A percentile compares a stretch with the other conserved stretches of the same genome.
These are phyloP conservation scores for Ordospora pajunii DNA, from an alignment of 371 early-diverging fungal species.

Conservation along the genomic window DNA sequence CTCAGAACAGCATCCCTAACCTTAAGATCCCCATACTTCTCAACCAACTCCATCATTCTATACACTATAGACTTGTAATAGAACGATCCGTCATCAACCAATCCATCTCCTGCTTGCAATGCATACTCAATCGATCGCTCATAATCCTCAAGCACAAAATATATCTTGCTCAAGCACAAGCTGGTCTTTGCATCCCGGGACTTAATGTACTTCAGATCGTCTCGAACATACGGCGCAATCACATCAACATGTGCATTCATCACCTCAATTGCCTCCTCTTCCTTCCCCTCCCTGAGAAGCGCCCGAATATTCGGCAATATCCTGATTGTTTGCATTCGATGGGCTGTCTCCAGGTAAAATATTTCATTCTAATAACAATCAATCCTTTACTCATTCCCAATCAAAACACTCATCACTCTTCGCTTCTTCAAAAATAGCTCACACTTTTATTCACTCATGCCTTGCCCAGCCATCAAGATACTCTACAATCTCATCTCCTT, in stretches of 20 bases:
- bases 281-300: conserved; percentile 13
- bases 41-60: conserved; percentile 17
- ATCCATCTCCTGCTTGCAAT: conserved; percentile 11
- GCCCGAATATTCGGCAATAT: conserved; percentile 27
- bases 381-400: neutral
- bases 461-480: neutral
- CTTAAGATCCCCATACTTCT: neutral
- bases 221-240: conserved; percentile 12
- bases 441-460: neutral
- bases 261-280: conserved; percentile 13
- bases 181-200: neutral
- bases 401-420: neutral
- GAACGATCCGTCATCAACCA: conserved; percentile 16
- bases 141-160: conserved; percentile 29
- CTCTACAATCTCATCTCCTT: neutral
- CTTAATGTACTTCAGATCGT: neutral
- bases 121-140: conserved; percentile 22
- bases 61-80: conserved; percentile 29
- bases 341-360: conserved; percentile 8
- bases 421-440: neutral
- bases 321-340: conserved; percentile 20
- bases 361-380: neutral
- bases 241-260: conserved; percentile 15
- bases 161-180: conserved; percentile 26
- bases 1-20: conserved; percentile 15